Evolutionary conservation across 208 protist genomes (phyloP).

Genomic region (Trypanosoma brucei): DNA sequence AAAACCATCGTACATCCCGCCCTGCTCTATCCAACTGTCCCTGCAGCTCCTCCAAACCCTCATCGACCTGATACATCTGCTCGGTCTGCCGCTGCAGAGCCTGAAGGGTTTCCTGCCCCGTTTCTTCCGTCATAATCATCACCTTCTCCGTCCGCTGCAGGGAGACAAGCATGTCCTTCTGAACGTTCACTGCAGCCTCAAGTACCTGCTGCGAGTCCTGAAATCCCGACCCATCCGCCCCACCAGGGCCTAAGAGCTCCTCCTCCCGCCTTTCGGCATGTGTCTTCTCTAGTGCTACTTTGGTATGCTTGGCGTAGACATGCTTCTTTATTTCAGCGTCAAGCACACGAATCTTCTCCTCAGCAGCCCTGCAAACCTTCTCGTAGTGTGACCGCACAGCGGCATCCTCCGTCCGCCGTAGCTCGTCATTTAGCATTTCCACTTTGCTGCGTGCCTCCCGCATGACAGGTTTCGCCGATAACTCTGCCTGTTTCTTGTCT

Average conservation of each 20-base stretch:
- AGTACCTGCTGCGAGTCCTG: conserved; percentile 68
- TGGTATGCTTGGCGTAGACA: conserved; percentile 37
- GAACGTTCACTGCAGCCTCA: conserved; percentile 55
- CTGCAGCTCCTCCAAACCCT: conserved; percentile 70
- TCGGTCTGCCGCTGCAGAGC: conserved; percentile 69
- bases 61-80: conserved; percentile 78
- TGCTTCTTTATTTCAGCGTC: conserved; percentile 72
- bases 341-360: conserved; percentile 50
- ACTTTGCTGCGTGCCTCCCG: conserved; percentile 66
- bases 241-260: conserved; percentile 66
- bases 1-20: conserved; percentile 75
- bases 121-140: conserved; percentile 69
- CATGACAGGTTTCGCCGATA: conserved; percentile 52
- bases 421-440: conserved; percentile 54
- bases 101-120: conserved; percentile 49
- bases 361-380: conserved; percentile 45
- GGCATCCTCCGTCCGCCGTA: conserved; percentile 55
- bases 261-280: conserved; percentile 55
- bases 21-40: conserved; percentile 66
- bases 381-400: conserved; percentile 42
- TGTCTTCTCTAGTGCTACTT: conserved; percentile 31
- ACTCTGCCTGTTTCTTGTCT: conserved; percentile 71
- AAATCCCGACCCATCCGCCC: conserved; percentile 59
- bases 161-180: conserved; percentile 71
- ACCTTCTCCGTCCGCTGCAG: conserved; percentile 66